Conservation (phyloP, 2,329 filamentous ascomycete genomes). For the Thielaviopsis ethacetica region DNA sequence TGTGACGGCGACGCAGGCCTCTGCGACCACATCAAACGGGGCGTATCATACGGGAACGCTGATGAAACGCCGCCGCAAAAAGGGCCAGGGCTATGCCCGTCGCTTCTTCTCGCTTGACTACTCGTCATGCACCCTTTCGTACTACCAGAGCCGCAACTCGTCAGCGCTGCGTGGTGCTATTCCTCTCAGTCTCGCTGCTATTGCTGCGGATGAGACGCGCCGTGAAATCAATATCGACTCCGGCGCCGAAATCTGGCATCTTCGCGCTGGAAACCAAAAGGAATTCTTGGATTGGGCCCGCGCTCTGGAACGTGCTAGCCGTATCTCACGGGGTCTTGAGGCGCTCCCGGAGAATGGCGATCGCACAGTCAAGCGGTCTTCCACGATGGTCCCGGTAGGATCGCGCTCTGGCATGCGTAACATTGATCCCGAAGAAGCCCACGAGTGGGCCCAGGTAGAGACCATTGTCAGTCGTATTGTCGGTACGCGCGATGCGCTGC, state of each 20-base stretch:
- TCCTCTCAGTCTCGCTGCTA: slow-evolving; percentile 75
- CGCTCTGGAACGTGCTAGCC: slow-evolving; percentile 69
- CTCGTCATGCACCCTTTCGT: slow-evolving; percentile 83
- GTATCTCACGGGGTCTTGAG: slow-evolving; percentile 41
- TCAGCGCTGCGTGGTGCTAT: slow-evolving; percentile 85
- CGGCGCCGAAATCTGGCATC: slow-evolving; percentile 91
- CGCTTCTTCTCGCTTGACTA: slow-evolving; percentile 95
- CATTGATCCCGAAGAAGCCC: slow-evolving; percentile 43
- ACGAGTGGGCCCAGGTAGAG: slow-evolving; percentile 79
- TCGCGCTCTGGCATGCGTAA: slow-evolving; percentile 17
- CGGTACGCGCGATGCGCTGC: slow-evolving; percentile 74
- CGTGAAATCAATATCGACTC: slow-evolving; percentile 94
- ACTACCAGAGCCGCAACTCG: slow-evolving; percentile 89
- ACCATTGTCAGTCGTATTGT: slow-evolving; percentile 71
- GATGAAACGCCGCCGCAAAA: slow-evolving; percentile 81
- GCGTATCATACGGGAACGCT: slow-evolving; percentile 71
- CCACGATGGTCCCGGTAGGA: slow-evolving; percentile 2
- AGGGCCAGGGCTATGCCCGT: slow-evolving; percentile 81
- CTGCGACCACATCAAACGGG: slow-evolving; percentile 14
- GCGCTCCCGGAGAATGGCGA: slow-evolving; percentile 14
- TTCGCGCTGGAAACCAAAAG: slow-evolving; percentile 63
- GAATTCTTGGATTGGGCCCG: slow-evolving; percentile 81
- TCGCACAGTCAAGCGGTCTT: slow-evolving; percentile 10
- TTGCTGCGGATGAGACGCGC: slow-evolving; percentile 74
- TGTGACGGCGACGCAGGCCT: slow-evolving; percentile 17